Evolutionary conservation across 2,329 filamentous ascomycete genomes (phyloP), one percentile per base, ranked within the genome.

Genomic region (Podosphaera leucotricha): DNA sequence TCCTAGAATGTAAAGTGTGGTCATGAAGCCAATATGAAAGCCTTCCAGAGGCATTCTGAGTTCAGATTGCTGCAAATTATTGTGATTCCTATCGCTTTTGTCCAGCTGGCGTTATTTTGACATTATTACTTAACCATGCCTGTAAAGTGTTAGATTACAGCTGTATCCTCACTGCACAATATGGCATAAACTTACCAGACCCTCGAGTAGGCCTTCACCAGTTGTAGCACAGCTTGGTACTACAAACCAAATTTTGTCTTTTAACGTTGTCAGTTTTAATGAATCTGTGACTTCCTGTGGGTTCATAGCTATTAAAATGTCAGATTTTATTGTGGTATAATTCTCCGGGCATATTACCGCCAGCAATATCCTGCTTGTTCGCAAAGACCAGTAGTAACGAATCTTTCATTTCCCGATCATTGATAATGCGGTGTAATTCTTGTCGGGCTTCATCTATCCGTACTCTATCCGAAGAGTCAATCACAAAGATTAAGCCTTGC

Each of bases 401-500:
- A 59, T 95, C 87, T 66, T 90, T 86, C 76, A 95, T 87, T 70
- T 98, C 90, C 51, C 87, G 78, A 62, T 95, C 90, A 63, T 92
- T 90, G 66, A 95, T 84, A 65, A 95, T 95, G 59, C 87, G 81
- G 66, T 94, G 85, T 52, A 98, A 70, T 63, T 98, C 90, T 61
- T 84, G 81, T 55, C 79, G 75, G 46, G 90, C 90, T 66, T 95
- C 90, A 46, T 90, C 83, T 62, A 98, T 84, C 60, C 90, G 80
- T 54, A 75, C 77, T 52, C 78, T 81, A 64, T 95, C 90, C 57
- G 83, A 90, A 50, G 82, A 92, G 67, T 98, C 90, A 57, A 98
- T 84, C 54, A 98, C 90, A 67, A 95, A 98, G 66, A 98, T 94
- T 56, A 98, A 73, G 58, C 86, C 90, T 67, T 95, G 90, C 47